Conservation (phyloP, 176 grass and related monocot species). For the Triticum urartu region DNA sequence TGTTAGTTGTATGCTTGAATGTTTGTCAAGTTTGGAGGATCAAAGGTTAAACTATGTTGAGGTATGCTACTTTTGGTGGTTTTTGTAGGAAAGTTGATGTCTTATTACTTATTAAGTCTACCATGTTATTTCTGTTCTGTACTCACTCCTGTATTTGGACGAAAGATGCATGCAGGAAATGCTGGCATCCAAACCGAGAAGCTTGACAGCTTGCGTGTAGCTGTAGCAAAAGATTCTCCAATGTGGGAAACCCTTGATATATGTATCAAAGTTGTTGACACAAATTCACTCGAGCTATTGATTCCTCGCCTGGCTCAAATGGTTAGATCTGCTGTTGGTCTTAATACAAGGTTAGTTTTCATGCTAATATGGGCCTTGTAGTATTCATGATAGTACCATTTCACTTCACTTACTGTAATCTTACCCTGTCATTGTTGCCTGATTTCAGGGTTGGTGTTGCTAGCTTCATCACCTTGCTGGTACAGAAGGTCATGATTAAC, state of each 20-base stretch:
- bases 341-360: constrained; percentile 84
- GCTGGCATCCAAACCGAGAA: constrained; percentile 91
- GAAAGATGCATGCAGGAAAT: constrained; percentile 91
- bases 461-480: constrained; percentile 87
- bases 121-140: constrained; percentile 22
- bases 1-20: constrained; percentile 95
- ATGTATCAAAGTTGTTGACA: constrained; percentile 85
- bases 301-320: constrained; percentile 89
- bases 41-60: constrained; percentile 98
- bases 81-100: constrained; percentile 2
- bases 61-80: constrained; percentile 49
- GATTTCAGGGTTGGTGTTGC: constrained; percentile 91
- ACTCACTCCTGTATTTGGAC: constrained; percentile 40
- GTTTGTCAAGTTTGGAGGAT: constrained; percentile 94
- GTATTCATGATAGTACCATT: constrained; percentile 8
- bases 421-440: constrained; percentile 15
- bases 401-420: constrained; percentile 24
- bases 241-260: constrained; percentile 99
- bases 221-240: constrained; percentile 97
- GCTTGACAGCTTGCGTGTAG: constrained; percentile 83
- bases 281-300: constrained; percentile 72
- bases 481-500: constrained; percentile 72
- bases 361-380: constrained; percentile 22
- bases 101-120: constrained; percentile 10
- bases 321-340: constrained; percentile 87